A percentile compares a stretch with the other conserved stretches of the same genome.
Conservation (phyloP, 768 basidiomycete species). For the Pleurotus tuoliensis region DNA sequence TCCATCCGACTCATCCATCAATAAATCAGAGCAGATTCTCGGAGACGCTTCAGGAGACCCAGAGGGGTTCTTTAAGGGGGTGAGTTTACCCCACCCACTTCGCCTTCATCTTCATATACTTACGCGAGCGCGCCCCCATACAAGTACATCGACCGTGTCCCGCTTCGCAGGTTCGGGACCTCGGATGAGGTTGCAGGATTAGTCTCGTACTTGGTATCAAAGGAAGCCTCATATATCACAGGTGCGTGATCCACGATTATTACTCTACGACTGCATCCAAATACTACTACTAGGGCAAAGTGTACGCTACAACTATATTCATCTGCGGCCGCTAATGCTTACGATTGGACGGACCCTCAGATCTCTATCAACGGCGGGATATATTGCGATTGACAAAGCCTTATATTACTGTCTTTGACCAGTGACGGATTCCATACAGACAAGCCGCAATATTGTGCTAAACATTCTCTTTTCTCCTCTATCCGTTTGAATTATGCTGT, state of each 20-base stretch:
- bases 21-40: neutral
- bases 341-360: neutral
- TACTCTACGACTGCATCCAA: neutral
- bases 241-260: slow-evolving; percentile 16
- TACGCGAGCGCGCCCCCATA: neutral
- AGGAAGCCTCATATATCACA: slow-evolving; percentile 30
- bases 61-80: neutral
- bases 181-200: slow-evolving; percentile 31
- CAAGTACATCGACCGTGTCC: neutral
- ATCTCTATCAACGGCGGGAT: neutral
- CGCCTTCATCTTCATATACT: neutral
- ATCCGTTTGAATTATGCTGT: neutral
- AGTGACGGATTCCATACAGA: no score
- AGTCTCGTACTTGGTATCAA: slow-evolving; percentile 34
- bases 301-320: neutral
- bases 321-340: no score
- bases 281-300: neutral
- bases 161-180: slow-evolving; percentile 13
- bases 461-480: neutral
- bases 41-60: neutral
- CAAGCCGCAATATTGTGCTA: neutral
- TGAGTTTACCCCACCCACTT: neutral
- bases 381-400: neutral
- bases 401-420: no score
- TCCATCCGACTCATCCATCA: neutral